These are phyloP conservation scores for Chlorella vulgaris DNA, from an alignment of 139 green algal genomes.

Conservation along the genomic window DNA sequence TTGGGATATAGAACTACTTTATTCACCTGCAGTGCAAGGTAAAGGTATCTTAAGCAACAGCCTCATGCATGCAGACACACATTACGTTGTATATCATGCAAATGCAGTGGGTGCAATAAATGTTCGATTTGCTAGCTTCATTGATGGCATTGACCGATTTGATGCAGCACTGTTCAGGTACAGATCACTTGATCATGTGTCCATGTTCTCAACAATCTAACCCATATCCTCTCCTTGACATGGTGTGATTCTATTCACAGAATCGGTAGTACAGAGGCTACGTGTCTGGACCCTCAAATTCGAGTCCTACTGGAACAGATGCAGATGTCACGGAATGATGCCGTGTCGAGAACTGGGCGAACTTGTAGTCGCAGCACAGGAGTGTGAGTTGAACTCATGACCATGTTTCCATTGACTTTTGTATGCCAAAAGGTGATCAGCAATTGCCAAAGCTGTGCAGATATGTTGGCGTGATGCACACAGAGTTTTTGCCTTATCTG, in stretches of 20 bases:
- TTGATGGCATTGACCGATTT: constrained; percentile 60
- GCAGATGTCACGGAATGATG: neutral
- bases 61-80: no score
- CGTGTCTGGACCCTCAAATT: constrained; percentile 48
- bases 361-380: neutral
- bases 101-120: constrained; percentile 58
- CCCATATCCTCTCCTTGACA: no score
- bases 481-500: constrained; percentile 46
- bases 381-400: constrained; percentile 1
- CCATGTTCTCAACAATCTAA: no score
- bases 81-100: no score
- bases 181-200: no score
- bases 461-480: constrained; percentile 39
- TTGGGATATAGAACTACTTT: constrained; percentile 38
- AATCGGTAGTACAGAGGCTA: constrained; percentile 29
- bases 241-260: no score
- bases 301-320: constrained; percentile 50
- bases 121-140: constrained; percentile 66
- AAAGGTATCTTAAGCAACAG: no score
- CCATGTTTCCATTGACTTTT: neutral
- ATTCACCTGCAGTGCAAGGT: no score
- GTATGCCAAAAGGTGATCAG: neutral
- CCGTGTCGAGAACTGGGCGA: neutral
- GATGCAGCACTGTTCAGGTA: constrained; percentile 55
- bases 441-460: neutral